Conservation (phyloP, 345 rosid species). For the Citrus maxima region DNA sequence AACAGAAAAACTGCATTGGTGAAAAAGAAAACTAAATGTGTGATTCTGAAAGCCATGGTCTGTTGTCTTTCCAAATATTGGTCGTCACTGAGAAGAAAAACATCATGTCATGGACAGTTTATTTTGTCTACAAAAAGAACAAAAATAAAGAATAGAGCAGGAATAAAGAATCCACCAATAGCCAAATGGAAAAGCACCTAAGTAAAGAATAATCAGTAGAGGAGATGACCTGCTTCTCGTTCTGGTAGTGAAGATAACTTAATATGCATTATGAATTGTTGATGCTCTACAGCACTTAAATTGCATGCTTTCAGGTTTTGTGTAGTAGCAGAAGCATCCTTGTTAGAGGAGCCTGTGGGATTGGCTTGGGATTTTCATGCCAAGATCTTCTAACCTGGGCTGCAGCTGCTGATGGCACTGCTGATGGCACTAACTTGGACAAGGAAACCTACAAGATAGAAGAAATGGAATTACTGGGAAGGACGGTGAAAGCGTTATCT, state of each 20-base stretch:
- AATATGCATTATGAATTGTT: neutral
- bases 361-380: constrained; percentile 86
- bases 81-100: neutral
- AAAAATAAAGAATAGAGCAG: neutral
- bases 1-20: neutral
- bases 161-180: neutral
- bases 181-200: neutral
- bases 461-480: constrained; percentile 62
- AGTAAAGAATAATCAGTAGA: neutral
- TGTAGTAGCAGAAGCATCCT: constrained; percentile 72
- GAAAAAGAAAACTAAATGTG: neutral
- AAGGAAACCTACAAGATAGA: constrained; percentile 48
- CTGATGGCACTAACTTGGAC: constrained; percentile 40
- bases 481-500: constrained; percentile 52
- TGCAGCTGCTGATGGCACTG: constrained; percentile 41
- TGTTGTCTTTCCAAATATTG: neutral
- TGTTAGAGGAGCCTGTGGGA: constrained; percentile 90
- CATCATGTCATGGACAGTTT: neutral
- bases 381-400: constrained; percentile 68
- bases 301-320: constrained; percentile 59
- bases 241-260: neutral
- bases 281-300: constrained; percentile 1
- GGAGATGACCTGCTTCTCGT: neutral
- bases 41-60: neutral
- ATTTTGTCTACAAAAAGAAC: neutral